Evolutionary conservation across 305 asterid genomes (phyloP).

Genomic region (Monarda citriodora): DNA sequence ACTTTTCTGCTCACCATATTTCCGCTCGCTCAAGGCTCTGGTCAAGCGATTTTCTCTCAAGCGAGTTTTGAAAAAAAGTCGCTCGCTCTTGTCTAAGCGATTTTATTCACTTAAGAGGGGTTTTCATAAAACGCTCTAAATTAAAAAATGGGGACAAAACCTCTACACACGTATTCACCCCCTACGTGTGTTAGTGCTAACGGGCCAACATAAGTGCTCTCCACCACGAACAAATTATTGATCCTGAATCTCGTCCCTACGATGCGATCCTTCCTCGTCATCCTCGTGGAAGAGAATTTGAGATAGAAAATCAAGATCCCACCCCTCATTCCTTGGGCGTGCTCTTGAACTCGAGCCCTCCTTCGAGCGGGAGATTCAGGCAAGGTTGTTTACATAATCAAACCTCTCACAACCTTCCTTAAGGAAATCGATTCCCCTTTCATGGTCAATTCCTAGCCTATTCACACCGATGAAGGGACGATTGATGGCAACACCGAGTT

Average conservation of each 20-base stretch:
- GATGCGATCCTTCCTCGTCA: conserved; percentile 59
- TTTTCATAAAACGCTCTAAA: too few species aligned
- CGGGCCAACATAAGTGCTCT: too few species aligned
- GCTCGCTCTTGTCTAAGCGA: too few species aligned
- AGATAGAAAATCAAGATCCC: conserved; percentile 47
- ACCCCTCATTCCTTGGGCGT: conserved; percentile 75
- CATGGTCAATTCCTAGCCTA: conserved; percentile 75
- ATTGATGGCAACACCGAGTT: conserved; percentile 43
- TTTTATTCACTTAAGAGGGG: too few species aligned
- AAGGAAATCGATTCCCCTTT: conserved; percentile 63
- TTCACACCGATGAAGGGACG: conserved; percentile 60
- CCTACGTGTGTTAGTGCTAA: too few species aligned
- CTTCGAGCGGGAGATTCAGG: conserved; percentile 57
- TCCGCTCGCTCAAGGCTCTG: too few species aligned
- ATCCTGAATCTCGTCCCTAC: conserved; percentile 61
- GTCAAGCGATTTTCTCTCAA: too few species aligned
- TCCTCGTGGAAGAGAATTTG: conserved; percentile 40
- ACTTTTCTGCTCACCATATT: too few species aligned
- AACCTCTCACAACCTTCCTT: conserved; percentile 63
- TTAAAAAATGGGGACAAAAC: too few species aligned
- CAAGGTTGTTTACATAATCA: conserved; percentile 53
- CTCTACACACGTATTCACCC: too few species aligned
- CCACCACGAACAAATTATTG: conserved; percentile 50
- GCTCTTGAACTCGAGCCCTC: conserved; percentile 61
- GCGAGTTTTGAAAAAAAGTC: too few species aligned